Evolutionary conservation across 257 asterid species (phyloP).

Genomic region (Solanum stenotomum): DNA sequence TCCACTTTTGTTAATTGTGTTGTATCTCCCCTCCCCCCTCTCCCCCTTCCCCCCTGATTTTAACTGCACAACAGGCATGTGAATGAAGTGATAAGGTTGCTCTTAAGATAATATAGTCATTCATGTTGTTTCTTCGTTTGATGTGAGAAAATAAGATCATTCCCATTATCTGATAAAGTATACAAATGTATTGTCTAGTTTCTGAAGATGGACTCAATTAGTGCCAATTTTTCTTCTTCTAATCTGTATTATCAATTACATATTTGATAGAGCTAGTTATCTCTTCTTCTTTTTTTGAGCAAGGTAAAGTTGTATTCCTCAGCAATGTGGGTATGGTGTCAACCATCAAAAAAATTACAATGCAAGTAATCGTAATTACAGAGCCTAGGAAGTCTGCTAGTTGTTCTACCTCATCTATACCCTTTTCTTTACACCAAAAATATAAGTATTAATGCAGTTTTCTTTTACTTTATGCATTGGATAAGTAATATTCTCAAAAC

Average conservation of each 20-base stretch:
- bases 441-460: neutral
- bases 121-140: neutral
- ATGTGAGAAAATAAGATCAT: neutral
- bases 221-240: neutral
- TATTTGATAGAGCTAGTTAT: neutral
- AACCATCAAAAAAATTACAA: neutral
- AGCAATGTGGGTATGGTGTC: neutral
- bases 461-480: neutral
- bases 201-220: neutral
- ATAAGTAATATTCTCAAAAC: neutral
- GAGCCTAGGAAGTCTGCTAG: neutral
- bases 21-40: neutral
- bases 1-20: neutral
- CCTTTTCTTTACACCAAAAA: neutral
- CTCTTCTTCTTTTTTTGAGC: neutral
- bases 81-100: neutral
- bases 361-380: neutral
- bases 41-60: neutral
- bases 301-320: neutral
- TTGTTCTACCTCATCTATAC: neutral
- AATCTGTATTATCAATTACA: neutral
- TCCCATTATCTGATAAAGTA: neutral
- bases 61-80: neutral
- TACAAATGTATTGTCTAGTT: neutral
- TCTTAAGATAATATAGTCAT: neutral